Evolutionary conservation across 495 filamentous ascomycete species (phyloP), one percentile per base, ranked within the genome.

Genomic region (Cryomyces minteri): DNA sequence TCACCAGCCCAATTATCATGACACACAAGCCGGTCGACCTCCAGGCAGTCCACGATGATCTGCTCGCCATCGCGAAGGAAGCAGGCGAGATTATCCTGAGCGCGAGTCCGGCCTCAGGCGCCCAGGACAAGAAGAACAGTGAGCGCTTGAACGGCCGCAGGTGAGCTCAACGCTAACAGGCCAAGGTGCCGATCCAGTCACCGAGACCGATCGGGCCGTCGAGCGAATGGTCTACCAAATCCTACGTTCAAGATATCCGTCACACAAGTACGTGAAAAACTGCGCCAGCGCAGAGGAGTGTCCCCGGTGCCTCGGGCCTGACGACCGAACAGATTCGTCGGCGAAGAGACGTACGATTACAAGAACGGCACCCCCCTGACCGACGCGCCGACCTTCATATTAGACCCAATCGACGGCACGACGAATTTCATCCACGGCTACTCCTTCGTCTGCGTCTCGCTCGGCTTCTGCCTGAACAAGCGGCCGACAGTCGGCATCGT

Each of bases 371-470:
- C 49, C 32, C 50, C 47, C 32, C 53, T 55, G 14, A n/a, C 12
- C 18, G 37, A 47, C 11, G 31, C 18, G 12, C 50, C 53, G 14
- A 55, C 53, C 9, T 55, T 55, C 41, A 44, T 55, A 5, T 47
- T 41, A 14, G 53, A 52, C 43, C 50, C 52, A 32, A 55, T 55
- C 40, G 50, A 55, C 47, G 53, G 50, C 8, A 55, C 53, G 5
- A 40, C 52, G 12, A 52, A 55, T 45, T 55, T 55, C 44, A 45
- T 49, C 36, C 53, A 52, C 45, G 49, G 53, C 43, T 55, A 52
- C 50, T 47, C 49, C 18, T 52, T 50, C 39, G 43, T 32, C 28
- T 49, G 50, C 34, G 32, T 55, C 36, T 52, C 49, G 18, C 50
- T 55, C 38, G 53, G 50, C 5, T 42, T 55, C 9, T 45, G 47